Conservation (phyloP, 768 basidiomycete species). For the Suillus lakei region DNA sequence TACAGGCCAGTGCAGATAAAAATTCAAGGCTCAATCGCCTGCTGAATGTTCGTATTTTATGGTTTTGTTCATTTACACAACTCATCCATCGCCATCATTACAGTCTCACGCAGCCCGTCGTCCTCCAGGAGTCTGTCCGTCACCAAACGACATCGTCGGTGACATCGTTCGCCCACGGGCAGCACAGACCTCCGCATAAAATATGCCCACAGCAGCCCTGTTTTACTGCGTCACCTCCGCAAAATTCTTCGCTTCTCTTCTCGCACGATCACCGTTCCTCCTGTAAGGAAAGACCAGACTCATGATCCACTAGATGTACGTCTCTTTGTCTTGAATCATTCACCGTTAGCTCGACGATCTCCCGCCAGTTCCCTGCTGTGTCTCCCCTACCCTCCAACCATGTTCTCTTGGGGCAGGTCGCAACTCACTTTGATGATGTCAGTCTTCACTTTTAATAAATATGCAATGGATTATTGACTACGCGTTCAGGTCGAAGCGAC, state of each 20-base stretch:
- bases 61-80: neutral
- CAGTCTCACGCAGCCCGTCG: neutral
- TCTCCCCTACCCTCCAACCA: neutral
- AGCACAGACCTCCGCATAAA: neutral
- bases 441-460: neutral
- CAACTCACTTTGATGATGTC: neutral
- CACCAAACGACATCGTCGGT: neutral
- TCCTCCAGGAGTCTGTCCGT: neutral
- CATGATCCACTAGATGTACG: neutral
- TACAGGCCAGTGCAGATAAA: neutral
- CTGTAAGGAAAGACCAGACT: neutral
- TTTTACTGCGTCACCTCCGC: neutral
- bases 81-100: neutral
- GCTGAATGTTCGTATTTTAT: neutral
- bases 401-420: neutral
- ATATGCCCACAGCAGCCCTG: neutral
- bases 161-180: neutral
- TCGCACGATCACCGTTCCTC: neutral
- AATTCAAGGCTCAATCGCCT: neutral
- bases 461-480: neutral
- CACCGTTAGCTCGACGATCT: neutral
- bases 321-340: neutral
- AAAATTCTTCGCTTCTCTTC: neutral
- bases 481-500: neutral
- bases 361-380: neutral